Evolutionary conservation across 371 early-diverging fungal genomes (phyloP), one percentile per base, ranked within the genome.

Genomic region (Rhizopus microsporus): DNA sequence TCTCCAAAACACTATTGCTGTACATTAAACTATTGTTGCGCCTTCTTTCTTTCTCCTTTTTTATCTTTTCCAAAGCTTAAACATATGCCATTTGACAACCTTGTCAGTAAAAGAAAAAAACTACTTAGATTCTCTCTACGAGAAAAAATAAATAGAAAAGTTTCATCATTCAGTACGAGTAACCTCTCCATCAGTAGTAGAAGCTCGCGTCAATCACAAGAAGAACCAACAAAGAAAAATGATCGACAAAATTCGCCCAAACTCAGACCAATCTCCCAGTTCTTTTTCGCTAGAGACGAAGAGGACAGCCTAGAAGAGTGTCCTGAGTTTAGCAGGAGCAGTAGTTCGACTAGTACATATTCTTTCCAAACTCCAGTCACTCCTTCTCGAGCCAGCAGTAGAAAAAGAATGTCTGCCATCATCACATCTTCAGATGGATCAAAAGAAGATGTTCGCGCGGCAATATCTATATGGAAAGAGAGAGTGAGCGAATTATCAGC

Each of bases 201-300:
- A n/a, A 43, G 7, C 7, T 43, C 44, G 13, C 44, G 44, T 17
- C 16, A 13, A 12, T 43, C 44, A n/a, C 31, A 48, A 31, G 16
- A 48, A 10, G 23, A 23, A 23, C 23, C 23, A 23, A 23, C 23
- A 23, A 23, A 23, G 23, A 23, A 23, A 23, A 23, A 23, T 23
- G 23, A 23, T 23, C 23, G 23, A 23, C 23, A 23, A 2, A 23
- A 23, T 23, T 23, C 23, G 23, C 15, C 13, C 9, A 33, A 12
- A 30, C 29, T 56, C 4, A 55, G 65, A 43, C 65, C 65, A 7
- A 34, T 65, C 8, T 65, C 65, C 8, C 65, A 65, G 34, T 65
- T 65, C 50, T 60, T 65, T 37, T 62, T 56, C 33, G 42, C 56
- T 1, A 37, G 29, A 15, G 37, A 43, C 7, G 50, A 62, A 43